Evolutionary conservation across 2,329 filamentous ascomycete genomes (phyloP).

Genomic region (Chlorencoelia australis): DNA sequence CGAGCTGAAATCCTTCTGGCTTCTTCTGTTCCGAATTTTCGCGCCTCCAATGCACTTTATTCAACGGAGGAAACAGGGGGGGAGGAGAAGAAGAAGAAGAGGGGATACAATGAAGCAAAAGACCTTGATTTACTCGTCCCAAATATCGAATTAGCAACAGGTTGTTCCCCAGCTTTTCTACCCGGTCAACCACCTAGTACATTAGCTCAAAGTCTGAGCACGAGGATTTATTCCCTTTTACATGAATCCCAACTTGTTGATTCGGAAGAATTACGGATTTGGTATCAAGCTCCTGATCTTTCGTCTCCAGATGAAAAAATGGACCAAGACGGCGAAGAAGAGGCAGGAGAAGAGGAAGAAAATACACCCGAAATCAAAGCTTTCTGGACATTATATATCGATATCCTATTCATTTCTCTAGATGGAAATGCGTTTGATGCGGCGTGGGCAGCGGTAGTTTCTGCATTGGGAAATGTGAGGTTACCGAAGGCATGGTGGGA

Average conservation of each 20-base stretch:
- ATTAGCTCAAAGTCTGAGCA: conserved; percentile 72
- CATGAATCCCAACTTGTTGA: conserved; percentile 60
- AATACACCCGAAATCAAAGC: conserved; percentile 53
- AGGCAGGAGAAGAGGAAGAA: conserved; percentile 22
- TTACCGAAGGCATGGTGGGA: conserved; percentile 79
- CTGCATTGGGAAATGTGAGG: conserved; percentile 67
- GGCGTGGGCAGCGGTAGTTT: conserved; percentile 74
- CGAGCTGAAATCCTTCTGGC: conserved; percentile 75
- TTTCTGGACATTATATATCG: conserved; percentile 93
- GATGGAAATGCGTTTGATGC: conserved; percentile 90
- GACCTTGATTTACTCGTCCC: conserved; percentile 74
- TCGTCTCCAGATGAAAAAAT: no score
- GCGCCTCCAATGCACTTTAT: conserved; percentile 31
- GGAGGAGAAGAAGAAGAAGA: no score
- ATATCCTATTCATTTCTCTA: conserved; percentile 87
- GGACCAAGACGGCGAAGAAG: conserved; percentile 36
- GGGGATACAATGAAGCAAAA: conserved; percentile 35
- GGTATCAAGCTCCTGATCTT: conserved; percentile 43
- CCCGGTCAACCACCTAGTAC: conserved; percentile 73
- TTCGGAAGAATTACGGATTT: conserved; percentile 61
- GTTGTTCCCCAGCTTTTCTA: conserved; percentile 75
- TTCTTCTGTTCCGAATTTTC: conserved; percentile 60
- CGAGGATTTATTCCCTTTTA: conserved; percentile 66
- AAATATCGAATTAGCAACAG: conserved; percentile 86
- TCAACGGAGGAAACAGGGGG: conserved; percentile 27